Percentiles rank a stretch among this genome's conserved stretches.
These are phyloP conservation scores for Periconia digitata DNA, from an alignment of 2,329 filamentous ascomycete species.

Conservation along the genomic window DNA sequence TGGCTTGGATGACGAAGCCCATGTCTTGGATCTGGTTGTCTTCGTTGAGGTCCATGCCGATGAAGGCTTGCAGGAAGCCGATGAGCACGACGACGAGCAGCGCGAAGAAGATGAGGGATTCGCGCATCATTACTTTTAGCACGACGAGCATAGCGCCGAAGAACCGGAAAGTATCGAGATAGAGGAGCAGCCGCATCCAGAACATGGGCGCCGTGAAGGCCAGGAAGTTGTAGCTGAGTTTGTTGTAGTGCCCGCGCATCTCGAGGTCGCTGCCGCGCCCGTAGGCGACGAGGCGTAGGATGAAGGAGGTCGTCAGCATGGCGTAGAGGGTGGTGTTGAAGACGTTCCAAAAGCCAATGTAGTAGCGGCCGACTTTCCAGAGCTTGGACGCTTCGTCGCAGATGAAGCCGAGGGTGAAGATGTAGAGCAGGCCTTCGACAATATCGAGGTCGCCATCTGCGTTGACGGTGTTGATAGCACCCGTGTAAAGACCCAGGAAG, in stretches of 20 bases:
- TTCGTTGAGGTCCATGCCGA: conserved; percentile 77
- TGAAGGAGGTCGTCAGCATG: conserved; percentile 75
- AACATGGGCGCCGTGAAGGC: conserved; percentile 96
- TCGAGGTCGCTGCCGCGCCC: conserved; percentile 56
- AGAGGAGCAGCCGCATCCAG: conserved; percentile 89
- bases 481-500: conserved; percentile 78
- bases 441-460: conserved; percentile 77
- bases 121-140: conserved; percentile 69
- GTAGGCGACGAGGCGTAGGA: conserved; percentile 77
- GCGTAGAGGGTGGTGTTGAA: conserved; percentile 86
- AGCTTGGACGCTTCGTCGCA: conserved; percentile 86
- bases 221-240: conserved; percentile 88
- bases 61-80: conserved; percentile 89
- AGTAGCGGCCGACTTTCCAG: conserved; percentile 90
- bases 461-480: conserved; percentile 93
- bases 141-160: conserved; percentile 99
- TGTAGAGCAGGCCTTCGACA: conserved; percentile 80
- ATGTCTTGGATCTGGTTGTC: conserved; percentile 67
- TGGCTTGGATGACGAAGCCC: conserved; percentile 73
- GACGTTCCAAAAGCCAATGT: conserved; percentile 94
- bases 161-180: conserved; percentile 90
- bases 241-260: conserved; percentile 66
- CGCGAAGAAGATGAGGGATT: conserved; percentile 92
- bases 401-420: conserved; percentile 89
- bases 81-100: conserved; percentile 80